These are phyloP conservation scores for Microbotryum violaceum DNA, from an alignment of 1,284 basidiomycete species.

Conservation along the genomic window DNA sequence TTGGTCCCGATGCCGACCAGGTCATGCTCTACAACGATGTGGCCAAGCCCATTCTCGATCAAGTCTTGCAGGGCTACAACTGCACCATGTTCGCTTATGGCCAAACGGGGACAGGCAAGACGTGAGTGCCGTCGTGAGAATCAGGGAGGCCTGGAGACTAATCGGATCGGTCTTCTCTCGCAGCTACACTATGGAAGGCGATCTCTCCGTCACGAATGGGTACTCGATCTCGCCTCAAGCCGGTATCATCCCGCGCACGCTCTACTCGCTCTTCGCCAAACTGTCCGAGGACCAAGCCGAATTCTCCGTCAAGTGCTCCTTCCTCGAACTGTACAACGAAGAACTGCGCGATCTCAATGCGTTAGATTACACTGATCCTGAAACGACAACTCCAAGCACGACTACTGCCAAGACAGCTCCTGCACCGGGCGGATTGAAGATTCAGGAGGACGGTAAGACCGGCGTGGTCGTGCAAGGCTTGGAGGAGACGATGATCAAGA, in stretches of 20 bases:
- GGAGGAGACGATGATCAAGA: conserved; percentile 79
- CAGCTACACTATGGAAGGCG: conserved; percentile 93
- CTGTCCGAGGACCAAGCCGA: conserved; percentile 71
- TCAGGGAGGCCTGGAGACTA: not conserved
- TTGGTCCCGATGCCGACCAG: conserved; percentile 96
- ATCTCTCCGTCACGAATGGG: conserved; percentile 63
- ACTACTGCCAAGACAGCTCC: conserved; percentile 4
- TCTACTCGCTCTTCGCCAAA: conserved; percentile 85
- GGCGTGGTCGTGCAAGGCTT: conserved; percentile 83
- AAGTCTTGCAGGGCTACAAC: conserved; percentile 92
- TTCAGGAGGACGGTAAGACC: conserved; percentile 76
- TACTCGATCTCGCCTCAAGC: conserved; percentile 82
- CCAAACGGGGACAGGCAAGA: conserved; percentile 98
- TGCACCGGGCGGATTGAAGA: conserved; percentile 56
- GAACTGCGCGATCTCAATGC: conserved; percentile 90
- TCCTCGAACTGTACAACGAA: conserved; percentile 98
- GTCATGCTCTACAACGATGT: conserved; percentile 90
- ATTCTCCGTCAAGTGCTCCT: conserved; percentile 89
- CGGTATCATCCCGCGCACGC: conserved; percentile 93
- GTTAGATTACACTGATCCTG: conserved; percentile 49
- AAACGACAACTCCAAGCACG: conserved; percentile 44
- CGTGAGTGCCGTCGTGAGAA: conserved; percentile 52
- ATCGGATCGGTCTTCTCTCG: not conserved
- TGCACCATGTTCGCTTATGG: conserved; percentile 98
- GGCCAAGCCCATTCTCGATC: conserved; percentile 82